phyloP scores from a whole-genome alignment of 257 asterid genomes.

The Jasminum sambac region DNA sequence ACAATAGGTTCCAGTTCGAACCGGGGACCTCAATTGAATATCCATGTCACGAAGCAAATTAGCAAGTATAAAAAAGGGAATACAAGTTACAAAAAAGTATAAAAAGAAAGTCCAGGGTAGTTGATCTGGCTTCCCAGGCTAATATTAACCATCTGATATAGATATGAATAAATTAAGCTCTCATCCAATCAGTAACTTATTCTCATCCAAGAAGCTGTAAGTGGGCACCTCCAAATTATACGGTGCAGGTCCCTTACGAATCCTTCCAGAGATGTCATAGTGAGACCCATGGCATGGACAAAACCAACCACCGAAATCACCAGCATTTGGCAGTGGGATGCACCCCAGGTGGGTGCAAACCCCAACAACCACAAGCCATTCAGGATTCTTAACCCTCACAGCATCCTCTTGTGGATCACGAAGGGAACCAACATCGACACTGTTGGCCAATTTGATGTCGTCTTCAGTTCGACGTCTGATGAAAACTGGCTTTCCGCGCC shows the following conservation, averaged over 20 bases:
- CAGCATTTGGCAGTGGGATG: conserved; percentile 96
- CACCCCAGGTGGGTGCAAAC: conserved; percentile 95
- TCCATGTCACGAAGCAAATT: conserved; percentile 21
- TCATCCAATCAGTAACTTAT: conserved; percentile 77
- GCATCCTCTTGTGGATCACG: conserved; percentile 95
- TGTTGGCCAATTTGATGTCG: conserved; percentile 77
- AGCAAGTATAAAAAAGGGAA: conserved; percentile 14
- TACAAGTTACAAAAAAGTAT: conserved; percentile 30
- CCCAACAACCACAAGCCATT: conserved; percentile 89
- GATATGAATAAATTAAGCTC: conserved; percentile 12
- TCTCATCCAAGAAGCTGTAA: conserved; percentile 79
- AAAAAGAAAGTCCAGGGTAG: conserved; percentile 6
- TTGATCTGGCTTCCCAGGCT: conserved; percentile 22
- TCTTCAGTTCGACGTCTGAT: conserved; percentile 83
- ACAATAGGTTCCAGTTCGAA: conserved; percentile 12
- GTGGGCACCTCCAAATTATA: conserved; percentile 91
- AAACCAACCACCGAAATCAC: conserved; percentile 97
- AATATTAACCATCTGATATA: not conserved
- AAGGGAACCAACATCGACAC: conserved; percentile 64
- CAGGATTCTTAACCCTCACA: conserved; percentile 83
- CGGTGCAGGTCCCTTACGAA: conserved; percentile 93
- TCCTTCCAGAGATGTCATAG: conserved; percentile 90
- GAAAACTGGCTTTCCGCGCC: conserved; percentile 99
- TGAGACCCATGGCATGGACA: conserved; percentile 98
- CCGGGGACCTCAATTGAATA: not conserved